phyloP scores from a whole-genome alignment of 257 asterid species.

The Striga asiatica region DNA sequence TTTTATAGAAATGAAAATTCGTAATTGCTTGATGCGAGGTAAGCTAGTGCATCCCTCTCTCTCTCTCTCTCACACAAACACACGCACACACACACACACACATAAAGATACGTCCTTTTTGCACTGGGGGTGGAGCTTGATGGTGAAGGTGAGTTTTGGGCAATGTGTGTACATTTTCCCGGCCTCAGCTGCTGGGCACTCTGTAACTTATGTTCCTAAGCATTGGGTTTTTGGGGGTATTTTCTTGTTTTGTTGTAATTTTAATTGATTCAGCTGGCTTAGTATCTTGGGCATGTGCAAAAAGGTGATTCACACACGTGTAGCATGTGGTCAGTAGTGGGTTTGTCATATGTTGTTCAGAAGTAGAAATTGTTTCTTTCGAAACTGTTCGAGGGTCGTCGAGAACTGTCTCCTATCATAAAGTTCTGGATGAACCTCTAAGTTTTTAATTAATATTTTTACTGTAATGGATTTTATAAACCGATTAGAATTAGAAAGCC shows the following conservation, averaged over 20 bases:
- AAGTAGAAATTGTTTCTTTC: not conserved
- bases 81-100: not conserved
- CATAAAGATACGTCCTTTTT: not conserved
- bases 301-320: conserved; percentile 1
- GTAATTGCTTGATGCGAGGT: too few relatives aligned
- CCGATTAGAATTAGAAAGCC: not conserved
- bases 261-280: not conserved
- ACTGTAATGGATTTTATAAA: not conserved
- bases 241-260: not conserved
- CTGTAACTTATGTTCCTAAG: not conserved
- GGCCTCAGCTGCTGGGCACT: not conserved
- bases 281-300: conserved; percentile 5
- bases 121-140: too few relatives aligned
- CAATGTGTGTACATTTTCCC: not conserved
- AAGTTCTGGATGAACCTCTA: not conserved
- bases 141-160: not conserved
- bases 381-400: not conserved
- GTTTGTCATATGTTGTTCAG: not conserved
- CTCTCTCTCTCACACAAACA: too few relatives aligned
- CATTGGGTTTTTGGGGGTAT: not conserved
- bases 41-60: too few relatives aligned
- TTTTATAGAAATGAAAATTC: not conserved
- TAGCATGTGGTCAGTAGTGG: not conserved
- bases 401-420: not conserved
- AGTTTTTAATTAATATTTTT: not conserved